phyloP scores from a whole-genome alignment of 148 eudicot species.

The Amaranthus cruentus region DNA sequence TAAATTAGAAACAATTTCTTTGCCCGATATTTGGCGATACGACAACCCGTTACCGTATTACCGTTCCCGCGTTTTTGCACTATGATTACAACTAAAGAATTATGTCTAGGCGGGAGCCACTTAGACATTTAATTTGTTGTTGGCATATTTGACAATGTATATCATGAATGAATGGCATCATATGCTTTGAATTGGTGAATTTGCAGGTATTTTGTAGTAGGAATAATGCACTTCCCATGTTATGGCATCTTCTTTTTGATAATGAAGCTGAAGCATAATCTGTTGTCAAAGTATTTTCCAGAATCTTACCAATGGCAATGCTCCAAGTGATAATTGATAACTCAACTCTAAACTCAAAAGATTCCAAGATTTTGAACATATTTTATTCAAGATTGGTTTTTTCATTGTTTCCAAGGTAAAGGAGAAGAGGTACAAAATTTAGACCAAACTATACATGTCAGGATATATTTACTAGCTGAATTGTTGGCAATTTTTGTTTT shows the following conservation, averaged over 20 bases:
- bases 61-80: too few species aligned
- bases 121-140: too few species aligned
- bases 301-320: constrained; percentile 48
- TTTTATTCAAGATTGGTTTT: too few species aligned
- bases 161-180: neutral
- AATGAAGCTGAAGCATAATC: constrained; percentile 59
- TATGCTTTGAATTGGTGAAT: constrained; percentile 4
- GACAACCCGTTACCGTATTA: too few species aligned
- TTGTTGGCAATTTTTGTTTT: constrained; percentile 23
- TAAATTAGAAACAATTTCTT: too few species aligned
- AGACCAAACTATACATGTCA: constrained; percentile 14
- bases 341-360: neutral
- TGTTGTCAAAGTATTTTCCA: constrained; percentile 60
- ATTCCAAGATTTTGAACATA: constrained; percentile 22
- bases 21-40: too few species aligned
- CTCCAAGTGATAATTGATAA: constrained; percentile 9
- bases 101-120: too few species aligned
- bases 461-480: neutral
- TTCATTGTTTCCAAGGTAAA: constrained; percentile 3
- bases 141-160: too few species aligned
- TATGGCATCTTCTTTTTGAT: constrained; percentile 62
- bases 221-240: constrained; percentile 80
- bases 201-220: constrained; percentile 72
- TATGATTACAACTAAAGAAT: too few species aligned
- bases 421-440: constrained; percentile 1